A percentile compares a stretch with the other conserved stretches of the same genome.
These are phyloP conservation scores for Talinum fruticosum DNA, from an alignment of 148 eudicot genomes.

Conservation along the genomic window DNA sequence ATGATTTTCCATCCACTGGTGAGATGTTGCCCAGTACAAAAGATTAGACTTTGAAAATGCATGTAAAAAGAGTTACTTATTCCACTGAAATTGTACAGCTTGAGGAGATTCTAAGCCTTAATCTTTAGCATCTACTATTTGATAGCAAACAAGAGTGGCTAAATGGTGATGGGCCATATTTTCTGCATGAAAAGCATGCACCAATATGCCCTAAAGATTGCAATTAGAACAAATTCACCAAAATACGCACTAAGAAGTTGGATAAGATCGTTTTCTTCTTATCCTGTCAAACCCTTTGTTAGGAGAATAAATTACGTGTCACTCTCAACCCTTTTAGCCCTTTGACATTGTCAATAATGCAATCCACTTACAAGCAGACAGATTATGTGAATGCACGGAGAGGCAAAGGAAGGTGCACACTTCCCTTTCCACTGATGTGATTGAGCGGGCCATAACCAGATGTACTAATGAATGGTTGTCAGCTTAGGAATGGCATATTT, in stretches of 20 bases:
- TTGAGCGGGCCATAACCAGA: conserved; percentile 5
- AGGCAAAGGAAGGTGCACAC: neutral
- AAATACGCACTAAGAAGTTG: neutral
- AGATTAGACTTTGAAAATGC: neutral
- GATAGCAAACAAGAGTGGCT: neutral
- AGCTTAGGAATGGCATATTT: neutral
- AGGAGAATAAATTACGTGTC: neutral
- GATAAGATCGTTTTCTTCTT: conserved; percentile 8
- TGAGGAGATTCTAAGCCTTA: neutral
- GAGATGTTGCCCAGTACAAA: neutral
- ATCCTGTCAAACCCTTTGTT: neutral
- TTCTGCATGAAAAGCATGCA: conserved; percentile 5
- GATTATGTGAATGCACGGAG: neutral
- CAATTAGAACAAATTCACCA: neutral
- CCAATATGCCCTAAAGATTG: neutral
- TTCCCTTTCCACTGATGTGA: conserved; percentile 1
- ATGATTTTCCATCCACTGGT: neutral
- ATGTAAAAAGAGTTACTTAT: neutral
- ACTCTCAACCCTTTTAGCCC: neutral
- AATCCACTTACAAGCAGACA: conserved; percentile 3
- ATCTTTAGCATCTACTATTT: neutral
- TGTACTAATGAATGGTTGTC: neutral
- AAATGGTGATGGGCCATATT: neutral
- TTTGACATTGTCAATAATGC: neutral
- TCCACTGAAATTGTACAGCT: neutral